phyloP scores from a whole-genome alignment of 2,329 filamentous ascomycete species.

The Hymenoscyphus occultus region DNA sequence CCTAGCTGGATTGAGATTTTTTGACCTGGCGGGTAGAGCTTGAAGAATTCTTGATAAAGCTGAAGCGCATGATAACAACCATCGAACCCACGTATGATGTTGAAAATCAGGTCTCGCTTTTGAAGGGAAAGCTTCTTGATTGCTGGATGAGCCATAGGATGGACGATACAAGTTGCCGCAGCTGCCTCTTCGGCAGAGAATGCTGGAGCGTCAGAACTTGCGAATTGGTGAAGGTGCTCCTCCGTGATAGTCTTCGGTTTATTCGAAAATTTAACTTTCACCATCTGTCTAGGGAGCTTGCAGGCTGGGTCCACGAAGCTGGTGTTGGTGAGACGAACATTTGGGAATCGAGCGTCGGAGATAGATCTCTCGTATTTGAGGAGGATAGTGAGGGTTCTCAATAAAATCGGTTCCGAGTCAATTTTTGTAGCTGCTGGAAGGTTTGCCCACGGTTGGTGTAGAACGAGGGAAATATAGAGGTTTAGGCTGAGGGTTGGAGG shows the following conservation, averaged over 20 bases:
- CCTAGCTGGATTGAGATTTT: neutral
- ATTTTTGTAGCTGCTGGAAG: too few relatives aligned
- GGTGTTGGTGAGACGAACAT: neutral
- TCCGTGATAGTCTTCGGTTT: neutral
- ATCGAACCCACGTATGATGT: neutral
- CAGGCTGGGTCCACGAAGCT: neutral
- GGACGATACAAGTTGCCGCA: neutral
- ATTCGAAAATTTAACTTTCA: neutral
- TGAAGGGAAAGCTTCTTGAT: neutral
- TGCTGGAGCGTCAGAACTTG: neutral
- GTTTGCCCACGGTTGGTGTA: too few relatives aligned
- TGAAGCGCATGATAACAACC: neutral
- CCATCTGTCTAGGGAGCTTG: fast-evolving
- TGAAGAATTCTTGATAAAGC: neutral
- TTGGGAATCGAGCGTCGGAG: too few relatives aligned
- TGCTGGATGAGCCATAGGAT: neutral
- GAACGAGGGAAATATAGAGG: too few relatives aligned
- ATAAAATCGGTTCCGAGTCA: too few relatives aligned
- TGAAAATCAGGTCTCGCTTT: neutral
- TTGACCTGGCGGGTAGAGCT: neutral
- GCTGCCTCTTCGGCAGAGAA: neutral
- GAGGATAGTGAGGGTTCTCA: too few relatives aligned
- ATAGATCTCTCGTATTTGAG: too few relatives aligned
- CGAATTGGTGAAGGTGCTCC: neutral
- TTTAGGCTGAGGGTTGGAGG: too few relatives aligned